These are phyloP conservation scores for Ophiostoma tasmaniense DNA, from an alignment of 2,329 filamentous ascomycete species.

Conservation along the genomic window DNA sequence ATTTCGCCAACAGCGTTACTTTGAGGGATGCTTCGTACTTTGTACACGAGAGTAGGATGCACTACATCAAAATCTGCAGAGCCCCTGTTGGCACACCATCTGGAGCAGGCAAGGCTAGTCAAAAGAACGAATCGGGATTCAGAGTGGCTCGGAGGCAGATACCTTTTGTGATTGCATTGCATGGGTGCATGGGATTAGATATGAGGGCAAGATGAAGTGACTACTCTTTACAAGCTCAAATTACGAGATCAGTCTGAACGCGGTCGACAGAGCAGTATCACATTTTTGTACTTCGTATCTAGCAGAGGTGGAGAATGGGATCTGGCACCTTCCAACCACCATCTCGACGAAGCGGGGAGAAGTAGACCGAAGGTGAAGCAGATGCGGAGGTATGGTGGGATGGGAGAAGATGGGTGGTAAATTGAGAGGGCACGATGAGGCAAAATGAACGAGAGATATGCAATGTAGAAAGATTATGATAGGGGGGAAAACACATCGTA, in stretches of 20 bases:
- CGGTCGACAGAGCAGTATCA: no score
- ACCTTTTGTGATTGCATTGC: neutral
- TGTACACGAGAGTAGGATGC: neutral
- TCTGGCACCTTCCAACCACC: neutral
- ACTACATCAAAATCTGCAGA: neutral
- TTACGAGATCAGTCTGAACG: no score
- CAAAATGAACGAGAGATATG: neutral
- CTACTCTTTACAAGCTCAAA: neutral
- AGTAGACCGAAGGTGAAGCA: neutral
- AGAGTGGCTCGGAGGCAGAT: slow-evolving; percentile 11
- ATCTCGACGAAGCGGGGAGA: neutral
- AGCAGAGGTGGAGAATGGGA: neutral
- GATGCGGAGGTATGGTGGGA: neutral
- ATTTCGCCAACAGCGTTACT: neutral
- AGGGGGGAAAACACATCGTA: neutral
- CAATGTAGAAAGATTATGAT: neutral
- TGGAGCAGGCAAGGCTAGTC: slow-evolving; percentile 5
- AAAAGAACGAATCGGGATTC: slow-evolving; percentile 5
- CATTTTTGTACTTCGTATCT: neutral
- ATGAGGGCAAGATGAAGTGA: neutral
- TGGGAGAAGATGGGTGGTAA: neutral
- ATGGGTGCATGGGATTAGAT: neutral
- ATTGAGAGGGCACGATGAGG: neutral
- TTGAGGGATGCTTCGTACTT: neutral
- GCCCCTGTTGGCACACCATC: slow-evolving; percentile 2